These are phyloP conservation scores for Yamadazyma trypodendri DNA, from an alignment of 1,139 yeast species.

Conservation along the genomic window DNA sequence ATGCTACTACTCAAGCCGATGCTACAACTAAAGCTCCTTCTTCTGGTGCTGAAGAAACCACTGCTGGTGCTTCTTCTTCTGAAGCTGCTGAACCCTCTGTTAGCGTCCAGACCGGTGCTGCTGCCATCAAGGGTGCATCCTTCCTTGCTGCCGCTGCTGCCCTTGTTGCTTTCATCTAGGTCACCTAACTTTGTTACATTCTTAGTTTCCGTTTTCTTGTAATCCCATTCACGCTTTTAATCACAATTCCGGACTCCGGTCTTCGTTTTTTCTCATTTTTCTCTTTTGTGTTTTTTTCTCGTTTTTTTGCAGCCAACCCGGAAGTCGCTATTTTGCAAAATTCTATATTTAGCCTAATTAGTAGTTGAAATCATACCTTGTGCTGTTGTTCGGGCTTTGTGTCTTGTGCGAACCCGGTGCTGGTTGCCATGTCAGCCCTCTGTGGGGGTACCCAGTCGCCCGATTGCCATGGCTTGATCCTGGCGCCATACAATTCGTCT, in stretches of 20 bases:
- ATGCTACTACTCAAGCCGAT: slow-evolving; percentile 1
- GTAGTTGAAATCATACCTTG: too few species aligned
- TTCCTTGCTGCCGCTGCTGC: slow-evolving; percentile 16
- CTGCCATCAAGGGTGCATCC: slow-evolving; percentile 11
- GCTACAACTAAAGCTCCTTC: too few species aligned
- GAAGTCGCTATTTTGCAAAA: not conserved
- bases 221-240: too few species aligned
- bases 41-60: slow-evolving; percentile 4
- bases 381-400: slow-evolving; percentile 21
- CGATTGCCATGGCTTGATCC: slow-evolving; percentile 48
- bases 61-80: not conserved
- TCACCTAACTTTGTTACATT: not conserved
- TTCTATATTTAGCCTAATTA: too few species aligned
- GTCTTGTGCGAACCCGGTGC: slow-evolving; percentile 28
- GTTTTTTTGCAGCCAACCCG: slow-evolving; percentile 1
- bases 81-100: slow-evolving; percentile 7
- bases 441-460: slow-evolving; percentile 42
- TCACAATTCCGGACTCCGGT: too few species aligned
- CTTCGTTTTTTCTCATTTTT: not conserved
- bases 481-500: slow-evolving; percentile 57
- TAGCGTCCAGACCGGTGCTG: slow-evolving; percentile 11
- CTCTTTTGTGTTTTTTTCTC: not conserved
- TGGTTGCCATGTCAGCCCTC: slow-evolving; percentile 28
- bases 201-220: not conserved
- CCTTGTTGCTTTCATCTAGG: slow-evolving; percentile 16